phyloP scores from a whole-genome alignment of 225 moss, liverwort and hornwort species.

The Bryum argenteum region DNA sequence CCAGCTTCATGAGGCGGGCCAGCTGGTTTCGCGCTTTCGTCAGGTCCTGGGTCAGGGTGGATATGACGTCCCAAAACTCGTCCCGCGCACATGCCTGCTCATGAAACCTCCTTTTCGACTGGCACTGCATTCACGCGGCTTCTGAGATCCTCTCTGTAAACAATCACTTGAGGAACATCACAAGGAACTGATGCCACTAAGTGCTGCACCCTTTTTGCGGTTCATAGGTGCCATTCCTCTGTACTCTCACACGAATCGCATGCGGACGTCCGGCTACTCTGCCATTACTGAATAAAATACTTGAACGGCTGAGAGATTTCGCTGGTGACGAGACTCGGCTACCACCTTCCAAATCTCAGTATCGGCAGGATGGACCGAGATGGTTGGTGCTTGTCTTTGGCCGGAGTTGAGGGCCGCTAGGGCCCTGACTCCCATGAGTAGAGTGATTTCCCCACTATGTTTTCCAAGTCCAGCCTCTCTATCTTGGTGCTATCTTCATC shows the following conservation, averaged over 20 bases:
- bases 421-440: no score
- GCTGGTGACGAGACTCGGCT: slow-evolving; percentile 16
- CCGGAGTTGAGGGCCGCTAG: no score
- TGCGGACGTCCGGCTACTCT: neutral
- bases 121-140: slow-evolving; percentile 40
- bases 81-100: slow-evolving; percentile 21
- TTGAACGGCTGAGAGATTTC: neutral
- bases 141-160: neutral
- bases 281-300: slow-evolving; percentile 13
- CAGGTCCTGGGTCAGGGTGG: slow-evolving; percentile 42
- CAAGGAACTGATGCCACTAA: neutral
- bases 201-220: slow-evolving; percentile 17
- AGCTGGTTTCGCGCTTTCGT: slow-evolving; percentile 47
- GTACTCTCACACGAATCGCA: neutral
- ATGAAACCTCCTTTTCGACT: slow-evolving; percentile 21
- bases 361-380: slow-evolving; percentile 36
- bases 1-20: slow-evolving; percentile 36
- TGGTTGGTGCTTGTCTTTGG: no score
- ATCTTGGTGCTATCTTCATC: no score
- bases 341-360: slow-evolving; percentile 10
- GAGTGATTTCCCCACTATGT: no score
- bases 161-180: neutral
- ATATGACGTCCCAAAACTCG: slow-evolving; percentile 43
- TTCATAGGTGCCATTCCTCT: slow-evolving; percentile 10
- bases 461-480: no score